Conservation (phyloP, 352 stramenopile genomes). For the Peronospora belbahrii region DNA sequence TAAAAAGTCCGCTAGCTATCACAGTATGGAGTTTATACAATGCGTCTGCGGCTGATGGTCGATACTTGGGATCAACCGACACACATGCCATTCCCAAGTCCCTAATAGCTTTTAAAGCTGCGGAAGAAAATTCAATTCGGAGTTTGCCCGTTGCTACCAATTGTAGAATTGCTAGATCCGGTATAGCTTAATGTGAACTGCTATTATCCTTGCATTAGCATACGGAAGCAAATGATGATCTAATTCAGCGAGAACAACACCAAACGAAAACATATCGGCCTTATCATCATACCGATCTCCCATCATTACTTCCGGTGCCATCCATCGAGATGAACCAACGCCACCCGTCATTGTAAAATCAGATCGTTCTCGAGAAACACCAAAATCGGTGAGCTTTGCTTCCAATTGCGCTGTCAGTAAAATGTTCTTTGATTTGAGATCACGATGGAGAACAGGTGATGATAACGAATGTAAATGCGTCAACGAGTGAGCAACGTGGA, state of each 20-base stretch:
- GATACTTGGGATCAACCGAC: conserved; percentile 26
- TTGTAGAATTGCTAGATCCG: conserved; percentile 38
- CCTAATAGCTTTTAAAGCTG: conserved; percentile 15
- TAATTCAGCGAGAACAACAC: conserved; percentile 33
- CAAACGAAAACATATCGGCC: conserved; percentile 42
- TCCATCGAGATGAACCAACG: conserved; percentile 34
- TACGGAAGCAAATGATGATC: conserved; percentile 31
- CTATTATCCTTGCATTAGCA: conserved; percentile 22
- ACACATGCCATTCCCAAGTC: conserved; percentile 30
- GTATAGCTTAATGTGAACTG: conserved; percentile 13
- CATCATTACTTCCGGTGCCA: conserved; percentile 41
- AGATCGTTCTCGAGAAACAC: conserved; percentile 26
- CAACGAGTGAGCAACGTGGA: conserved; percentile 29
- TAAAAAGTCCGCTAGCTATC: conserved; percentile 17
- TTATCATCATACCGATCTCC: conserved; percentile 37
- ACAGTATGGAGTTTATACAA: conserved; percentile 39
- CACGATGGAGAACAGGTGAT: conserved; percentile 21
- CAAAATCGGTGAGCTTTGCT: conserved; percentile 33
- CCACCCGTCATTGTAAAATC: conserved; percentile 34
- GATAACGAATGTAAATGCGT: conserved; percentile 37
- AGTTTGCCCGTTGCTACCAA: conserved; percentile 36
- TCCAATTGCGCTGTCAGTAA: conserved; percentile 21
- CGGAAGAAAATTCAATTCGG: conserved; percentile 30
- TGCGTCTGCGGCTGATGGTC: conserved; percentile 30
- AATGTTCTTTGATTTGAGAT: conserved; percentile 33